phyloP scores from a whole-genome alignment of 352 stramenopile species.

The Bremia lactucae region DNA sequence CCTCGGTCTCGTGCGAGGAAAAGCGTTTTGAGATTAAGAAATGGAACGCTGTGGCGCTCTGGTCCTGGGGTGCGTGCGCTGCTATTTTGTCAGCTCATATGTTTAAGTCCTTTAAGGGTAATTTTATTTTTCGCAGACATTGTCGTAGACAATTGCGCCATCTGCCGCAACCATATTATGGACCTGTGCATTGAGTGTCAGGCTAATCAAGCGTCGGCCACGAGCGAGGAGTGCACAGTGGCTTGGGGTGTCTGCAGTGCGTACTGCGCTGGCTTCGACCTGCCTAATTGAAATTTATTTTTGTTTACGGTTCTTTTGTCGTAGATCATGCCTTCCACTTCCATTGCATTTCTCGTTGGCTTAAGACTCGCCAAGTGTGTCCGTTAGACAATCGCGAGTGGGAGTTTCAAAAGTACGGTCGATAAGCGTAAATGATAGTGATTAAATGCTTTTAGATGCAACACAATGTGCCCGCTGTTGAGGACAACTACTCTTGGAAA shows the following conservation, averaged over 20 bases:
- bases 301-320: conserved; percentile 3
- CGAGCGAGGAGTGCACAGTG: conserved; percentile 82
- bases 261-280: conserved; percentile 14
- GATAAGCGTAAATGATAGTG: conserved; percentile 28
- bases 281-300: neutral
- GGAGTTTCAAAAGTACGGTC: conserved; percentile 97
- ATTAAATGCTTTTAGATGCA: conserved; percentile 3
- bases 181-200: conserved; percentile 99
- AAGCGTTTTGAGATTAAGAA: conserved; percentile 99
- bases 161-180: conserved; percentile 99
- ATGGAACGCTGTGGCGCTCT: conserved; percentile 98
- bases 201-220: conserved; percentile 83
- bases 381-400: conserved; percentile 99
- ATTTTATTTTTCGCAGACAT: conserved; percentile 44
- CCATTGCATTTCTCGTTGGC: conserved; percentile 99
- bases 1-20: conserved; percentile 27
- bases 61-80: conserved; percentile 88
- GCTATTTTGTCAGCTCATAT: neutral
- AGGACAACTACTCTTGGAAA: conserved; percentile 4
- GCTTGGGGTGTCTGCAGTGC: conserved; percentile 82
- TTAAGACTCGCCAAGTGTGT: conserved; percentile 98
- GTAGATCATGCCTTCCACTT: conserved; percentile 98
- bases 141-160: conserved; percentile 89
- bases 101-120: conserved; percentile 13
- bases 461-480: neutral